These are phyloP conservation scores for Leucocoprinus birnbaumii DNA, from an alignment of 768 basidiomycete genomes.

Conservation along the genomic window DNA sequence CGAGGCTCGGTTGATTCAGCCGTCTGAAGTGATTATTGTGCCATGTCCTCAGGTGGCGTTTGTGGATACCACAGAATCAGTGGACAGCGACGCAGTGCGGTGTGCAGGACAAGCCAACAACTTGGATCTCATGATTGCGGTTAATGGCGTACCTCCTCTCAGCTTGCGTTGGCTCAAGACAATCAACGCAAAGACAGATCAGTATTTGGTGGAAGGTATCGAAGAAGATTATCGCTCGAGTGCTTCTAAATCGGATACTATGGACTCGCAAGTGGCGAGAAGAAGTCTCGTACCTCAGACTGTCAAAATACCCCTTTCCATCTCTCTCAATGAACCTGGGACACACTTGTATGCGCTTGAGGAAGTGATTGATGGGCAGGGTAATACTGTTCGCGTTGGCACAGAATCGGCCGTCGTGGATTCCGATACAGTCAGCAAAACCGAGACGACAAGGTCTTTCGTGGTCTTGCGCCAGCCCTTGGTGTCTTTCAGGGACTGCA, in stretches of 20 bases:
- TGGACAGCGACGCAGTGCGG: conserved; percentile 41
- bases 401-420: conserved; percentile 24
- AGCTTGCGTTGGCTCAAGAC: conserved; percentile 76
- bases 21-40: conserved; percentile 63
- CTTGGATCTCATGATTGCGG: conserved; percentile 56
- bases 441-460: conserved; percentile 56
- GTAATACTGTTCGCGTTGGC: conserved; percentile 62
- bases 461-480: conserved; percentile 69
- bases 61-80: conserved; percentile 31
- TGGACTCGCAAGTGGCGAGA: conserved; percentile 6
- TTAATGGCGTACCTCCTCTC: conserved; percentile 74
- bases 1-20: conserved; percentile 67
- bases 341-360: conserved; percentile 74
- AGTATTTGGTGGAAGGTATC: conserved; percentile 82
- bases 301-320: conserved; percentile 64
- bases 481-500: conserved; percentile 72
- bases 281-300: conserved; percentile 41
- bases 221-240: conserved; percentile 48
- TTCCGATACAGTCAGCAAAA: conserved; percentile 28
- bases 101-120: conserved; percentile 69
- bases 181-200: conserved; percentile 62
- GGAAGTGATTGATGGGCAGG: conserved; percentile 78
- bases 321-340: conserved; percentile 62
- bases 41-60: conserved; percentile 84
- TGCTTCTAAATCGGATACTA: conserved; percentile 15